These are phyloP conservation scores for Berberis thunbergii DNA, from an alignment of 164 flowering plant genomes.

Conservation along the genomic window DNA sequence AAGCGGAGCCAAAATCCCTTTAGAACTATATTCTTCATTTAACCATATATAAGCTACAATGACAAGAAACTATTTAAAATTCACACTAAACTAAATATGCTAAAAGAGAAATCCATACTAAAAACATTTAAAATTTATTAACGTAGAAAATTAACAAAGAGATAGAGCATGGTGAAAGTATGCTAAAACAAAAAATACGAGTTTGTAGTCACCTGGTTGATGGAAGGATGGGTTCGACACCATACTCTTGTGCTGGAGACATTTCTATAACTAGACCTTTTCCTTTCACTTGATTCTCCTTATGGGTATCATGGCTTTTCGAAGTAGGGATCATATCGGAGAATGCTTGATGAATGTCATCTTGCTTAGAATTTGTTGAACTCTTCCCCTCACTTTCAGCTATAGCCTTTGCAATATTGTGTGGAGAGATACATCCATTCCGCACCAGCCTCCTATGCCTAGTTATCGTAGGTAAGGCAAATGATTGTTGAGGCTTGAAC, in stretches of 20 bases:
- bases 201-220: neutral
- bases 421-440: neutral
- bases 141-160: no score
- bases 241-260: neutral
- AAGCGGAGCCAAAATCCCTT: no score
- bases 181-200: neutral
- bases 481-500: neutral
- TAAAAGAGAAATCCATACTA: no score
- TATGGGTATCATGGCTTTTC: no score
- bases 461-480: neutral
- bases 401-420: slow-evolving; percentile 1
- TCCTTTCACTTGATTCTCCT: neutral
- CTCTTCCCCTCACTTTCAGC: neutral
- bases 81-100: no score
- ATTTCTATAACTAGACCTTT: neutral
- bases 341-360: neutral
- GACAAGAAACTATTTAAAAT: no score
- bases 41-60: no score
- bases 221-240: neutral
- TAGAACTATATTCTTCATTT: no score
- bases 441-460: neutral
- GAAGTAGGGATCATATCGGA: neutral
- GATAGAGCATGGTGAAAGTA: neutral
- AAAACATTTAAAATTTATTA: no score
- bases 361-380: neutral